phyloP scores from a whole-genome alignment of 169 alveolate genomes.

The Plasmodium knowlesi region DNA sequence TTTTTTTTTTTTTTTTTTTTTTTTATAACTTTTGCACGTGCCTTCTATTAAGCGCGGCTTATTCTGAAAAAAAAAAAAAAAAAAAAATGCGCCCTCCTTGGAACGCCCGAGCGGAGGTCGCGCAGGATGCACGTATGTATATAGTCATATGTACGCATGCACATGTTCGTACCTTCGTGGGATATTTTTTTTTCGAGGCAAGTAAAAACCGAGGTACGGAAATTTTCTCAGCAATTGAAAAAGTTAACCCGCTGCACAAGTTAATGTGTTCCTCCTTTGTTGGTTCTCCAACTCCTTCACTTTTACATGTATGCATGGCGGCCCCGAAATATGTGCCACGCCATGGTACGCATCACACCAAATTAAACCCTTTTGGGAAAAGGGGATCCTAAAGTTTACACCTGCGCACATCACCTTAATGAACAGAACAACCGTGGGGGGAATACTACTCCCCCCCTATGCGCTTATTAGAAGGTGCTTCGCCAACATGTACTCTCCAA shows the following conservation, averaged over 20 bases:
- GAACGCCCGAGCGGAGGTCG: neutral
- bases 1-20: neutral
- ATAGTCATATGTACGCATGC: neutral
- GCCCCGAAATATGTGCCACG: neutral
- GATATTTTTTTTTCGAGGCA: neutral
- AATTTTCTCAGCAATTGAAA: neutral
- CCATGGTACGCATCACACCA: neutral
- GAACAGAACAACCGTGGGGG: neutral
- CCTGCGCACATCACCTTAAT: neutral
- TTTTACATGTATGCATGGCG: neutral
- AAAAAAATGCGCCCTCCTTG: neutral
- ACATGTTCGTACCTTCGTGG: neutral
- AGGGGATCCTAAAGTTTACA: neutral
- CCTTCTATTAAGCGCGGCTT: neutral
- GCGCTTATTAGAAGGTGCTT: constrained; percentile 28
- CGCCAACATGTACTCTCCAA: constrained; percentile 72
- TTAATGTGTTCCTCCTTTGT: neutral
- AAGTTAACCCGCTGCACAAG: neutral
- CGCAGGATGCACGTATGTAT: neutral
- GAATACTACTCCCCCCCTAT: neutral
- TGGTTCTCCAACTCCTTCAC: neutral
- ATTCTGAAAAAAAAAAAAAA: neutral
- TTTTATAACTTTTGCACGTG: neutral
- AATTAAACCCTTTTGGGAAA: neutral
- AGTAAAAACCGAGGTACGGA: neutral